Conservation (phyloP, 805 yeast species). For the Candida sanyiensis region DNA sequence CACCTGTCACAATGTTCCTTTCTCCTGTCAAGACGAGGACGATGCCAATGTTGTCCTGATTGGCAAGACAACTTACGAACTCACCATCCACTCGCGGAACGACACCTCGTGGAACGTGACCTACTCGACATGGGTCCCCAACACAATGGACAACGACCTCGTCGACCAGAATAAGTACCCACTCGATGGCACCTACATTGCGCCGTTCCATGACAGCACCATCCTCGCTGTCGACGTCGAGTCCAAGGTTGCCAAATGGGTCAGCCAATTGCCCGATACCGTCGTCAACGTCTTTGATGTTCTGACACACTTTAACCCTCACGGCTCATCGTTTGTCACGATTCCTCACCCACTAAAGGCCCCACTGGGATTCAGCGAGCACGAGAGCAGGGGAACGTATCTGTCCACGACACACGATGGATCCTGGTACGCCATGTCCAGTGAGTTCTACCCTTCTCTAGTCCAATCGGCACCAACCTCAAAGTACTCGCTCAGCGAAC, state of each 20-base stretch:
- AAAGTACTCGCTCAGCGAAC: constrained; percentile 40
- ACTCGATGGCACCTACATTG: constrained; percentile 67
- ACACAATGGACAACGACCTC: constrained; percentile 60
- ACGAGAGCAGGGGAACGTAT: constrained; percentile 45
- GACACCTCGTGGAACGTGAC: constrained; percentile 79
- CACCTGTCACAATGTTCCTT: constrained; percentile 9
- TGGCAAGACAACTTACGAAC: constrained; percentile 69
- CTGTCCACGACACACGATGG: constrained; percentile 58
- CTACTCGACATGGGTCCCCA: constrained; percentile 88
- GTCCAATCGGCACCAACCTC: constrained; percentile 77
- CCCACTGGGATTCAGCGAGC: constrained; percentile 19
- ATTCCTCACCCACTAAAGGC: constrained; percentile 62
- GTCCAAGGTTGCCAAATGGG: constrained; percentile 75
- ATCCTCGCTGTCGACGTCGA: constrained; percentile 68
- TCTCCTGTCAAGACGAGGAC: constrained; percentile 1
- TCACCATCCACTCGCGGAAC: constrained; percentile 69
- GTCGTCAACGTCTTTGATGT: constrained; percentile 80
- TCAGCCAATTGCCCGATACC: constrained; percentile 62
- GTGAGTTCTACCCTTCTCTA: constrained; percentile 68
- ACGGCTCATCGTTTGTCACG: constrained; percentile 36
- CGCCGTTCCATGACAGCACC: constrained; percentile 79
- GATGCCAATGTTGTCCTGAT: constrained; percentile 41
- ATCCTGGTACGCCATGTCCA: constrained; percentile 85
- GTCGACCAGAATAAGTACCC: constrained; percentile 48
- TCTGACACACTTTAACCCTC: constrained; percentile 27